Base-by-base conservation (phyloP, 2,329 filamentous ascomycete genomes). In the Didymosphaeria variabile region DNA sequence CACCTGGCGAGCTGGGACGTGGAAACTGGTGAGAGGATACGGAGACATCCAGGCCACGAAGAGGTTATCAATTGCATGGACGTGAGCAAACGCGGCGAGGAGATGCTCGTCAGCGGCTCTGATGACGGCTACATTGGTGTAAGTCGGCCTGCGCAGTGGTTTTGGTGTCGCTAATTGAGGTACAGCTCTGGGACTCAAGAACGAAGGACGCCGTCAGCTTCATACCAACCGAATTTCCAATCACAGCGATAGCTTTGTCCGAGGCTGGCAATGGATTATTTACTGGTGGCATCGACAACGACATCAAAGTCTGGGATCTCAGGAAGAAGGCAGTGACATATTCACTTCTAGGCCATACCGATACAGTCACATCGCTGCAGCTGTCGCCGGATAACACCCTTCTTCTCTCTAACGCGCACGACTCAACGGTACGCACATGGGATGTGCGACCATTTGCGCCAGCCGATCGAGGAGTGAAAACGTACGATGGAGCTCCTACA, bases 261-360 rank as follows among this genome's bases (percentile, higher is more conserved):
- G 93, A 97, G 77, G 93, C 94, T 1, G 95, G 95, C 19, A 97
- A 97, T 76, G 95, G 98, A 80, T 88, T 99, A 29, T 99, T 95
- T 78, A 91, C 92, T 7, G 94, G 94, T 50, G 92, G 94, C 23
- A 97, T 99, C 69, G 95, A 98, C 81, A 97, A 98, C 75, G 93
- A 96, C 70, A 97, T 99, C 77, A 93, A 94, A 71, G 94, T 97
- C 21, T 99, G 95, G 94, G 95, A 99, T 79, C 81, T 98, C 73
- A 89, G 95, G 67, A 98, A 97, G 83, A 93, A 96, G 79, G 87
- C 90, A 7, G 87, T 96, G 2, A 88, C 93, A 6, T 97, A 98
- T 79, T 90, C 91, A 1, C 90, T 99, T 85, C 80, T 91, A 13
- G 95, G 95, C 0, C 95, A 99, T 77, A 90, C 88, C 56, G 95